Conservation (phyloP, 2,329 filamentous ascomycete genomes). For the Colletotrichum destructivum region DNA sequence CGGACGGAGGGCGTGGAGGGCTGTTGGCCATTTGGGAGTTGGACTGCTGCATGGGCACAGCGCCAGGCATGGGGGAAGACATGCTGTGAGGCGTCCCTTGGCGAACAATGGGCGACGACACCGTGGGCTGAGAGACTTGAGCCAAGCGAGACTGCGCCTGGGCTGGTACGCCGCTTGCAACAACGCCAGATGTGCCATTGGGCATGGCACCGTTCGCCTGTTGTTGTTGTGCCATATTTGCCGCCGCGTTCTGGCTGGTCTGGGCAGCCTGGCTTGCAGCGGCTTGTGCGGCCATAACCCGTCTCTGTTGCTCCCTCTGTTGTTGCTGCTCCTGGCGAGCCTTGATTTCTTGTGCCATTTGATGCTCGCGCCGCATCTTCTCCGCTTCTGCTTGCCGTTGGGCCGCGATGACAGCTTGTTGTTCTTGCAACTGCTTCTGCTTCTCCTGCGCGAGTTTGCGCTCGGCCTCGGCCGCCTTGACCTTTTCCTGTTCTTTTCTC, state of each 20-base stretch:
- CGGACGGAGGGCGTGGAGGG: constrained; percentile 76
- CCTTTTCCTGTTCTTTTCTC: constrained; percentile 82
- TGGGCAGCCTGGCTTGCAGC: constrained; percentile 48
- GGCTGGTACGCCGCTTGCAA: constrained; percentile 58
- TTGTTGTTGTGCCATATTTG: constrained; percentile 49
- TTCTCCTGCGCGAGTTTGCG: constrained; percentile 65
- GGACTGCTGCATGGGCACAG: constrained; percentile 75
- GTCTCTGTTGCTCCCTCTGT: constrained; percentile 55
- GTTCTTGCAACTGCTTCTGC: constrained; percentile 62
- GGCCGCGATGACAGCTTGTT: constrained; percentile 58
- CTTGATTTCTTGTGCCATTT: constrained; percentile 45
- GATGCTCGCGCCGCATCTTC: constrained; percentile 56
- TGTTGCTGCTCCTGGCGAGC: constrained; percentile 53
- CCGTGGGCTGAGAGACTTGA: constrained; percentile 74
- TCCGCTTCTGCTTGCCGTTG: constrained; percentile 64
- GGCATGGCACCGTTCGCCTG: constrained; percentile 56
- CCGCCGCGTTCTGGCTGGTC: constrained; percentile 44
- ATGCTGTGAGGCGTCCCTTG: constrained; percentile 76
- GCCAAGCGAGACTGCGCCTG: constrained; percentile 65
- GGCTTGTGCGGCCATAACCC: constrained; percentile 51
- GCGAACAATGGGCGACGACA: constrained; percentile 77
- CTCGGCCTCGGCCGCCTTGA: constrained; percentile 74
- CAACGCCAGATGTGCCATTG: constrained; percentile 53
- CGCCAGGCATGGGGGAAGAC: constrained; percentile 76
- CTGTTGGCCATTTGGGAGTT: constrained; percentile 79